Percentiles rank a stretch among this genome's conserved stretches.
Evolutionary conservation across 2,329 filamentous ascomycete genomes (phyloP).

Genomic region (Trichoderma harzianum): DNA sequence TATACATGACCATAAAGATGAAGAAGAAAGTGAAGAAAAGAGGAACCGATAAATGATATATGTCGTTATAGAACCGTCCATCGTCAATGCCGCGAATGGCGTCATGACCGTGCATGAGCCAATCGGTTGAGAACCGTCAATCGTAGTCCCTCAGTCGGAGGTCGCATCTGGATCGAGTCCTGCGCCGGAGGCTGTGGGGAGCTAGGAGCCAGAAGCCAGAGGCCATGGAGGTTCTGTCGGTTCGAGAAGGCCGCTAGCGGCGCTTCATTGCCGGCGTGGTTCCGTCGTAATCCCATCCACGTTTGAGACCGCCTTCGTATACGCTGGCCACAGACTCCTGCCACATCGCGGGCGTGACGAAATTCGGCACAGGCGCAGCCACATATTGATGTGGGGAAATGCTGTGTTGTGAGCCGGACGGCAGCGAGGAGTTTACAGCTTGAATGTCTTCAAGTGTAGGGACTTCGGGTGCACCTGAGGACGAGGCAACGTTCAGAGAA

Average conservation of each 20-base stretch:
- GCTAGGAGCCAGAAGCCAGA: neutral
- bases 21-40: neutral
- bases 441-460: slow-evolving; percentile 53
- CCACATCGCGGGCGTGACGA: slow-evolving; percentile 71
- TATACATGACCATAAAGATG: neutral
- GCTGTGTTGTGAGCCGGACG: slow-evolving; percentile 41
- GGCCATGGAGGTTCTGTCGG: neutral
- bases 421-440: slow-evolving; percentile 43
- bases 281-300: slow-evolving; percentile 56
- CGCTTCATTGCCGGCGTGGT: slow-evolving; percentile 32
- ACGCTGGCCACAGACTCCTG: slow-evolving; percentile 68
- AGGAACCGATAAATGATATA: neutral
- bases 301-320: slow-evolving; percentile 62
- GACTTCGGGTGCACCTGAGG: slow-evolving; percentile 53
- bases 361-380: slow-evolving; percentile 51
- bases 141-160: neutral
- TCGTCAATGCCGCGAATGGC: neutral
- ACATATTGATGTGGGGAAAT: slow-evolving; percentile 52
- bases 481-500: slow-evolving; percentile 51
- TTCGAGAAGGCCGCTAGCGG: slow-evolving; percentile 19
- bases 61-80: neutral
- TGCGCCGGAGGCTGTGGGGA: neutral
- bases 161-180: neutral
- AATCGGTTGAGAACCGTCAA: neutral
- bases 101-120: neutral